Percentiles rank a stretch among this genome's conserved stretches.
phyloP scores from a whole-genome alignment of 2,329 filamentous ascomycete species.

The Paecilomyces sp. region DNA sequence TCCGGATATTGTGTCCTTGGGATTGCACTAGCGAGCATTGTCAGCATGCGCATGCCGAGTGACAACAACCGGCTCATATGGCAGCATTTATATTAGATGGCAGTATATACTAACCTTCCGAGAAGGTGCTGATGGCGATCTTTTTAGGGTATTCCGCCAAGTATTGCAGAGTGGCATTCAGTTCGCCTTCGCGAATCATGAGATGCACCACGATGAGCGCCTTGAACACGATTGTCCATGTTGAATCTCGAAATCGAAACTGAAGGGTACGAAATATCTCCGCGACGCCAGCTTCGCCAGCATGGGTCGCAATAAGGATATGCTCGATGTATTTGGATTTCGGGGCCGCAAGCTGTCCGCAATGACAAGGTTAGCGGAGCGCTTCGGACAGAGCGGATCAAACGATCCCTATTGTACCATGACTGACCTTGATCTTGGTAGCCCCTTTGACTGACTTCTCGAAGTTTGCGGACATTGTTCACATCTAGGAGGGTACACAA shows the following conservation, averaged over 20 bases:
- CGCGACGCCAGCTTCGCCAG: slow-evolving; percentile 86
- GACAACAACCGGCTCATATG: neutral
- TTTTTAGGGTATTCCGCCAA: slow-evolving; percentile 75
- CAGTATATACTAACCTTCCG: slow-evolving; percentile 63
- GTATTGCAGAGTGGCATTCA: slow-evolving; percentile 79
- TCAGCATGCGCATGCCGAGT: slow-evolving; percentile 24
- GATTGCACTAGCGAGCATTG: slow-evolving; percentile 62
- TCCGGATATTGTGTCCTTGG: slow-evolving; percentile 87
- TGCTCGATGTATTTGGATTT: slow-evolving; percentile 99
- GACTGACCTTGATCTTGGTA: slow-evolving; percentile 85
- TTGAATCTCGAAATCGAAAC: slow-evolving; percentile 82
- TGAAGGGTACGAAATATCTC: slow-evolving; percentile 93
- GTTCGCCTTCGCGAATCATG: slow-evolving; percentile 93
- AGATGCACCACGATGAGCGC: slow-evolving; percentile 89
- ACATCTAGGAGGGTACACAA: neutral
- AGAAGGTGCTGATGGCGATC: slow-evolving; percentile 83
- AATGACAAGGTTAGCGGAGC: slow-evolving; percentile 15
- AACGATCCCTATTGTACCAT: slow-evolving; percentile 1
- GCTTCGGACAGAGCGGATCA: neutral
- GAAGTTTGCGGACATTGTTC: slow-evolving; percentile 55
- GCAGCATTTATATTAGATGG: neutral
- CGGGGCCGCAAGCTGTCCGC: slow-evolving; percentile 72
- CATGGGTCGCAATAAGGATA: slow-evolving; percentile 89
- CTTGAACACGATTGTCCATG: slow-evolving; percentile 99
- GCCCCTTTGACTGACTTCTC: slow-evolving; percentile 99